Evolutionary conservation across 1,284 basidiomycete genomes (phyloP).

Genomic region (Earliella scabrosa): DNA sequence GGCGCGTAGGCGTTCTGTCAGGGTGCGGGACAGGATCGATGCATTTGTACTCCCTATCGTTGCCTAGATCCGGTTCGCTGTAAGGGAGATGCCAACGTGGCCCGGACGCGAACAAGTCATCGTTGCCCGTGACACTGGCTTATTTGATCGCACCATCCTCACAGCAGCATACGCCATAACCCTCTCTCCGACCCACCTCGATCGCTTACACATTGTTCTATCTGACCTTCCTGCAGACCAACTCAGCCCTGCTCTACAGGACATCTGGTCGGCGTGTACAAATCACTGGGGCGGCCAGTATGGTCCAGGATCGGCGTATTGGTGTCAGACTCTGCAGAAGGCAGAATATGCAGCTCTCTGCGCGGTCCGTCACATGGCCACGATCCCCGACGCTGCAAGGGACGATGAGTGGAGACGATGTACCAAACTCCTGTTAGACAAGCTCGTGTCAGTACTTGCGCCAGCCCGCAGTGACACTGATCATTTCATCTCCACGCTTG

Average conservation of each 20-base stretch:
- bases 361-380: not conserved
- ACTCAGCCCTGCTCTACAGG: no score
- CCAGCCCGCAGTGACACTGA: no score
- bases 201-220: not conserved
- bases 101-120: not conserved
- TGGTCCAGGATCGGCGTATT: no score
- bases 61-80: not conserved
- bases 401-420: no score
- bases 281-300: no score
- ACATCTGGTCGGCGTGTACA: no score
- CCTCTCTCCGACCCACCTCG: not conserved
- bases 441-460: no score
- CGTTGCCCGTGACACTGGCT: not conserved
- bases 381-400: not conserved
- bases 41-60: not conserved
- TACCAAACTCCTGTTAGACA: no score
- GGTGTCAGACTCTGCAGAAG: no score
- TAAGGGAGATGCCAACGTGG: not conserved
- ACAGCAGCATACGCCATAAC: not conserved
- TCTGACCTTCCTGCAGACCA: not conserved
- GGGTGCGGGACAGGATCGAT: not conserved
- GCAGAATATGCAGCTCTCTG: not conserved
- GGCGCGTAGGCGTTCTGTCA: not conserved
- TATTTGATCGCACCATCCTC: not conserved
- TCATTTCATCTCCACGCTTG: no score